Evolutionary conservation across 139 green algal genomes (phyloP).

Genomic region (Coelastrella sp.): DNA sequence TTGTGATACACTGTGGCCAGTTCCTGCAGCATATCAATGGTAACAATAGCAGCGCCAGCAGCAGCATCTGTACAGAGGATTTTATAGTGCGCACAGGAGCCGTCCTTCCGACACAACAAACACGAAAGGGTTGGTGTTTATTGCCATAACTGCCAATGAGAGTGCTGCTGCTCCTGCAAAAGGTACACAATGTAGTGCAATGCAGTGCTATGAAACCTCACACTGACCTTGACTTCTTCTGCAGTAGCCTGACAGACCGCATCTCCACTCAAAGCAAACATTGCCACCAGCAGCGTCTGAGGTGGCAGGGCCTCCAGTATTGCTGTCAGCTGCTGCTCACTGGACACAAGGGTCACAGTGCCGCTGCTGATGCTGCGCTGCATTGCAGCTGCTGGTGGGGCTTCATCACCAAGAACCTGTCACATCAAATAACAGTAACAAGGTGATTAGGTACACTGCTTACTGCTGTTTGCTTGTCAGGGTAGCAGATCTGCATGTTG

Average conservation of each 20-base stretch:
- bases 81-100: not conserved
- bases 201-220: no score
- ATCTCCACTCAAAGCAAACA: constrained; percentile 20
- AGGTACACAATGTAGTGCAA: no score
- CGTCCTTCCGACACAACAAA: no score
- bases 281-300: constrained; percentile 22
- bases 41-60: constrained; percentile 5
- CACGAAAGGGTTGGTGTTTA: no score
- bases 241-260: constrained; percentile 17
- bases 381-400: constrained; percentile 8
- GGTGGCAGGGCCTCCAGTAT: not conserved
- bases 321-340: not conserved
- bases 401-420: constrained; percentile 9
- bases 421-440: not conserved
- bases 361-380: not conserved
- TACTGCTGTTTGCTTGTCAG: no score
- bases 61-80: not conserved
- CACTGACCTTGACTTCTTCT: not conserved
- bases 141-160: no score
- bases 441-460: not conserved
- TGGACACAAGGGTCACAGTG: constrained; percentile 5
- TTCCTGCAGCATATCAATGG: constrained; percentile 27
- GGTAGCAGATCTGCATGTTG: no score
- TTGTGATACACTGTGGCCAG: constrained; percentile 1
- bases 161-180: no score